Percentiles rank a stretch among this genome's conserved stretches.
Conservation (phyloP, 768 basidiomycete species). For the Pleurotus salmoneostramineus region DNA sequence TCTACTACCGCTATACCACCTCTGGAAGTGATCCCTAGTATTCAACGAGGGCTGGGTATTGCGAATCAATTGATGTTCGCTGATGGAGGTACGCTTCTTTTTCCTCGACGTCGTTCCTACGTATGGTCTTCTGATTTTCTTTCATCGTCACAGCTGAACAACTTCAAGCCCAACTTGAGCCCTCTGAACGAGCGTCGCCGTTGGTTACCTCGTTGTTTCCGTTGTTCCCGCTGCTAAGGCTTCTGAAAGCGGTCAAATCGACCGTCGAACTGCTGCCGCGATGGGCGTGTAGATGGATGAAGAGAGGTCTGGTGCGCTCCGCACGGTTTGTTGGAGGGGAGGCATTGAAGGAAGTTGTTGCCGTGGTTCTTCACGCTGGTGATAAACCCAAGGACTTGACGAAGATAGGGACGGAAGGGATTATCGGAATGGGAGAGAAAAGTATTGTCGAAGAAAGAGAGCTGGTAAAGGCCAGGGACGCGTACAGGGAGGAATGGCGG, state of each 20-base stretch:
- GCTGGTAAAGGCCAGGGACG: constrained; percentile 35
- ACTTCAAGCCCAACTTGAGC: constrained; percentile 28
- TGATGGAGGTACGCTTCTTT: constrained; percentile 43
- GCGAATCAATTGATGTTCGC: constrained; percentile 54
- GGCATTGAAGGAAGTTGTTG: too few relatives aligned
- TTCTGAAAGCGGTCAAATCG: too few relatives aligned
- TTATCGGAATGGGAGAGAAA: constrained; percentile 21
- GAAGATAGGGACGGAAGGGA: too few relatives aligned
- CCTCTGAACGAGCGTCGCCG: constrained; percentile 15
- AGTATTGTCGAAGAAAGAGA: constrained; percentile 45
- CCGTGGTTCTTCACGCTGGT: constrained; percentile 28
- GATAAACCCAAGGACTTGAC: too few relatives aligned
- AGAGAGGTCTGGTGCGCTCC: too few relatives aligned
- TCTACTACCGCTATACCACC: not conserved
- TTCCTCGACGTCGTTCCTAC: constrained; percentile 4
- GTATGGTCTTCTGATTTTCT: not conserved
- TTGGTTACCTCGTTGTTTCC: too few relatives aligned
- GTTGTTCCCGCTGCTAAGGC: too few relatives aligned
- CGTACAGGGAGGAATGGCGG: constrained; percentile 25
- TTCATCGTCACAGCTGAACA: constrained; percentile 34
- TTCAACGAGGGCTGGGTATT: constrained; percentile 44
- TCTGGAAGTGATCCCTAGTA: constrained; percentile 33
- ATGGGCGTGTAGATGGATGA: too few relatives aligned
- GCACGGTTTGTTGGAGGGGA: too few relatives aligned
- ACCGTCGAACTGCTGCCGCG: too few relatives aligned